Conservation (phyloP, 257 asterid genomes). For the Cinchona pubescens region DNA sequence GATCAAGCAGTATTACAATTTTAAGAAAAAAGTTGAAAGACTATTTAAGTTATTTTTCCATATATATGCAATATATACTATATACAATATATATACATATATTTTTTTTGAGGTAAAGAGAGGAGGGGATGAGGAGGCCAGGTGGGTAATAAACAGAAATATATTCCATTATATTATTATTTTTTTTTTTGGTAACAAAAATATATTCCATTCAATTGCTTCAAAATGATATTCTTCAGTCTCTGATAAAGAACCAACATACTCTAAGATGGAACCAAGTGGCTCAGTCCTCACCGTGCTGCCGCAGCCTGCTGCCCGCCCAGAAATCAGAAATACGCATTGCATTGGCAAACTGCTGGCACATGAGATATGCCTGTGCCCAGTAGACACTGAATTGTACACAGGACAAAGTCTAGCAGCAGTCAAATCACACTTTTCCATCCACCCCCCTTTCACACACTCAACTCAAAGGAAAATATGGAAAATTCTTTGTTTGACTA, state of each 20-base stretch:
- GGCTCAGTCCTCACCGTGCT: background rate
- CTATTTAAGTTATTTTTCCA: no score
- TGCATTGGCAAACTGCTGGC: background rate
- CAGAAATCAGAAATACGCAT: background rate
- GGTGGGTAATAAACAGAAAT: no score
- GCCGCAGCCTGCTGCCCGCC: background rate
- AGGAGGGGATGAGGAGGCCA: no score
- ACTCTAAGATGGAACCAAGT: background rate
- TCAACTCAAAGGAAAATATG: no score
- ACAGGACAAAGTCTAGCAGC: background rate
- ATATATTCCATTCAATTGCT: background rate
- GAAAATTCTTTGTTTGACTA: no score
- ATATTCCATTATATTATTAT: no score
- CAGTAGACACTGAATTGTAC: background rate
- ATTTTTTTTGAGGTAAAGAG: no score
- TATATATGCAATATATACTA: no score
- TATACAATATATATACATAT: no score
- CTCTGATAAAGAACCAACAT: background rate
- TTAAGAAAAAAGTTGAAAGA: no score
- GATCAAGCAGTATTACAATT: no score
- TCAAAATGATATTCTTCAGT: no score
- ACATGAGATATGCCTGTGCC: background rate
- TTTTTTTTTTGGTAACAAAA: background rate
- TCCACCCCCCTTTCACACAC: slow-evolving; percentile 1
- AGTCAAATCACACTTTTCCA: slow-evolving; percentile 31